phyloP scores from a whole-genome alignment of 805 yeast genomes.

The Diddensiella santjacobensis region DNA sequence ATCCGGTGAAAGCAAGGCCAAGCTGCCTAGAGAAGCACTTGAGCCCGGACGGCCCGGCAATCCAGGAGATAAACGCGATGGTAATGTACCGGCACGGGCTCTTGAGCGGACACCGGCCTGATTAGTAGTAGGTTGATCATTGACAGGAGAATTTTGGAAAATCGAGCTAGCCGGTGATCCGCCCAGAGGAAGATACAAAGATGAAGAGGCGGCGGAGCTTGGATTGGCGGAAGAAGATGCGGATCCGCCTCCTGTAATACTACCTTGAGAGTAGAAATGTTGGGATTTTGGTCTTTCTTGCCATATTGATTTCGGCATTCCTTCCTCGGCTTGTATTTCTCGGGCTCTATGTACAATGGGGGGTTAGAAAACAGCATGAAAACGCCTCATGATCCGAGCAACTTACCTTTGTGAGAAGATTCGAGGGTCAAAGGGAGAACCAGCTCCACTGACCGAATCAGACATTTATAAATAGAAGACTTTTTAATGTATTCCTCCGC shows the following conservation, averaged over 20 bases:
- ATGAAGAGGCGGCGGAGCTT: conserved; percentile 7
- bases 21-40: conserved; percentile 30
- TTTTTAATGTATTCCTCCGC: background rate
- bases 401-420: conserved; percentile 10
- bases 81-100: conserved; percentile 76
- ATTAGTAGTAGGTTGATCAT: conserved; percentile 1
- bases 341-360: background rate
- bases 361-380: background rate
- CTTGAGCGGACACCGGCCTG: conserved; percentile 40
- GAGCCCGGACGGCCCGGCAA: conserved; percentile 20
- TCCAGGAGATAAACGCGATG: conserved; percentile 50
- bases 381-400: background rate
- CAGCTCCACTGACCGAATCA: conserved; percentile 22
- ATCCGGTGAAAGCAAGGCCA: conserved; percentile 33
- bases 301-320: conserved; percentile 18
- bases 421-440: conserved; percentile 25
- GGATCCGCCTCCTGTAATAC: conserved; percentile 1
- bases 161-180: conserved; percentile 11
- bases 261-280: conserved; percentile 14
- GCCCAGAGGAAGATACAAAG: conserved; percentile 12
- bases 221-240: conserved; percentile 7
- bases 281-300: conserved; percentile 19
- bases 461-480: conserved; percentile 1
- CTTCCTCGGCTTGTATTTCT: conserved; percentile 4
- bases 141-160: conserved; percentile 8